Evolutionary conservation across 2,329 filamentous ascomycete species (phyloP), one percentile per base, ranked within the genome.

Genomic region (Nothophoma quercina): DNA sequence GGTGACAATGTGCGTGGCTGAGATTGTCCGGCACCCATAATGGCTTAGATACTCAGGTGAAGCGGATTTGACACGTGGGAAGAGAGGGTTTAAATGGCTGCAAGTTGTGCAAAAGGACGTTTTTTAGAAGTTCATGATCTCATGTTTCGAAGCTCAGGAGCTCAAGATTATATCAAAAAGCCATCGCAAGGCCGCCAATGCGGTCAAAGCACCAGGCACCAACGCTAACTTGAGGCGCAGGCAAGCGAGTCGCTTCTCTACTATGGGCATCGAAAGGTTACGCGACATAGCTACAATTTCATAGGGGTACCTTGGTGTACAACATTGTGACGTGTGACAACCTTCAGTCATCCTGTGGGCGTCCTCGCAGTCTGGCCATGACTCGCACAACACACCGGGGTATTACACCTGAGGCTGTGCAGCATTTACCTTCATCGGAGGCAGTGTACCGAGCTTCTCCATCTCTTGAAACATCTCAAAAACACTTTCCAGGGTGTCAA

Each of bases 21-120:
- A 9, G 67, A 69, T 33, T 68, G 62, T 12, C 48, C 53, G 45
- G 68, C 65, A 19, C 68, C 68, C 67, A 71, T 69, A 18, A 28
- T 47, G 51, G 19, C 19, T 45, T 7, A 28, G 16, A 8, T 5
- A 12, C 10, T 16, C 9, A 4, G 32, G 9, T 34, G 5, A 12
- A 34, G 32, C 5, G 13, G 13, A 12, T 6, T 28, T 4, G 10
- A 12, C 10, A 12, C 10, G 26, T 28, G 10, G 13, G 26, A 28
- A 28, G 6, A 28, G 26, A 28, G 10, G 10, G 26, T 28, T 12
- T 19, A n/a, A n/a, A n/a, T n/a, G n/a, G n/a, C n/a, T n/a, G n/a
- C n/a, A n/a, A n/a, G n/a, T n/a, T n/a, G n/a, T n/a, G n/a, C n/a
- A n/a, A n/a, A n/a, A n/a, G n/a, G n/a, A n/a, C n/a, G n/a, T n/a